These are phyloP conservation scores for Fistulinella cinereoalba DNA, from an alignment of 1,284 basidiomycete species.

Conservation along the genomic window DNA sequence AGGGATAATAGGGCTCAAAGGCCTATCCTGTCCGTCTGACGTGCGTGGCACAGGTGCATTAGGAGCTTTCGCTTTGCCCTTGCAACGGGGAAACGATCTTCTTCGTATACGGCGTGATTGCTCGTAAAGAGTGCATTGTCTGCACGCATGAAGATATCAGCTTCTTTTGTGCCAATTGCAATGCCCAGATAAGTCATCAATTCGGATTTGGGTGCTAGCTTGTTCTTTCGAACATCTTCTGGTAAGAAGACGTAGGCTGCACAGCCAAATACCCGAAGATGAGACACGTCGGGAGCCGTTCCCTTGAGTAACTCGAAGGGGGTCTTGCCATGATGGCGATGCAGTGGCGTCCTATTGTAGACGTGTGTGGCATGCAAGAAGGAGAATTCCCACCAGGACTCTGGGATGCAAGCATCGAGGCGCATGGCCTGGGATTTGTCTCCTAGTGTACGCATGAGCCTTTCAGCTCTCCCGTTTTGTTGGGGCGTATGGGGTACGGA, in stretches of 20 bases:
- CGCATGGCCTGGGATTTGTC: background rate
- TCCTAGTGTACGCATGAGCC: background rate
- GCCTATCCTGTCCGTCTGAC: too few species aligned
- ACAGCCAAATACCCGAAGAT: background rate
- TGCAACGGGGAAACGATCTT: background rate
- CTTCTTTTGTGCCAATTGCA: background rate
- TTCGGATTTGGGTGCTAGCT: background rate
- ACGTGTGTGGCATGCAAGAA: background rate
- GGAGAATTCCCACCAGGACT: background rate
- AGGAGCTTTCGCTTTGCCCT: too few species aligned
- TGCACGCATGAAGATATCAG: background rate
- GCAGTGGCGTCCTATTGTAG: background rate
- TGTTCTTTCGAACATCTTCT: background rate
- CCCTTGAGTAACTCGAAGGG: background rate
- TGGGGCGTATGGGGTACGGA: background rate
- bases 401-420: background rate
- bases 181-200: background rate
- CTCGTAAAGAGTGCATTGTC: background rate
- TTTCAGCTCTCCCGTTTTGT: background rate
- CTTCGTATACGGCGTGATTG: background rate
- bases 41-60: too few species aligned
- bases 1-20: too few species aligned
- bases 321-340: background rate
- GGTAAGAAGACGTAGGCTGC: background rate
- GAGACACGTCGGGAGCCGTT: background rate